Conservation (phyloP, 257 asterid genomes). For the Anisodus tanguticus region DNA sequence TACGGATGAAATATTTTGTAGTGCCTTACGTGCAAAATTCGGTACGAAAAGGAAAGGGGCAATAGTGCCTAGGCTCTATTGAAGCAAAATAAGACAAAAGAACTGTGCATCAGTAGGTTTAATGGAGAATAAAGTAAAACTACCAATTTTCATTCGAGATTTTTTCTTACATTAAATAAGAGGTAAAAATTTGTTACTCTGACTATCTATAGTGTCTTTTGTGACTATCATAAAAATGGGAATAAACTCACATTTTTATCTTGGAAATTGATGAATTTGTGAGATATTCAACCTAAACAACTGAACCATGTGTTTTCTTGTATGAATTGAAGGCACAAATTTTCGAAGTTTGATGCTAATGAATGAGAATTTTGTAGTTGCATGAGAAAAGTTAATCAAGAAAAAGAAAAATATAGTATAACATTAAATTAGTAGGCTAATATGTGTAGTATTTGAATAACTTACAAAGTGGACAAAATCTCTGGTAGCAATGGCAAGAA, state of each 20-base stretch:
- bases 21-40: background rate
- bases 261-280: background rate
- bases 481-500: slow-evolving; percentile 89
- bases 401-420: background rate
- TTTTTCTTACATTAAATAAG: no score
- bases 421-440: background rate
- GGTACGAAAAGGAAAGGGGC: background rate
- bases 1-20: no score
- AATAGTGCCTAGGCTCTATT: background rate
- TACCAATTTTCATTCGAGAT: background rate
- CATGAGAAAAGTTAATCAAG: no score
- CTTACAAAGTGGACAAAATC: slow-evolving; percentile 90
- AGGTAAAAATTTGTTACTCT: background rate
- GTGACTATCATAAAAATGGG: background rate
- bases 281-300: background rate
- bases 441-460: background rate
- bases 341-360: background rate
- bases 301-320: background rate
- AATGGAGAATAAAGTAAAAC: background rate
- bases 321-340: background rate
- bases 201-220: background rate
- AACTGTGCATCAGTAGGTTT: background rate
- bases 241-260: background rate
- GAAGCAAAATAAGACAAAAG: background rate
- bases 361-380: no score